phyloP scores from a whole-genome alignment of 169 alveolate species.

The Cryptosporidium parvum region DNA sequence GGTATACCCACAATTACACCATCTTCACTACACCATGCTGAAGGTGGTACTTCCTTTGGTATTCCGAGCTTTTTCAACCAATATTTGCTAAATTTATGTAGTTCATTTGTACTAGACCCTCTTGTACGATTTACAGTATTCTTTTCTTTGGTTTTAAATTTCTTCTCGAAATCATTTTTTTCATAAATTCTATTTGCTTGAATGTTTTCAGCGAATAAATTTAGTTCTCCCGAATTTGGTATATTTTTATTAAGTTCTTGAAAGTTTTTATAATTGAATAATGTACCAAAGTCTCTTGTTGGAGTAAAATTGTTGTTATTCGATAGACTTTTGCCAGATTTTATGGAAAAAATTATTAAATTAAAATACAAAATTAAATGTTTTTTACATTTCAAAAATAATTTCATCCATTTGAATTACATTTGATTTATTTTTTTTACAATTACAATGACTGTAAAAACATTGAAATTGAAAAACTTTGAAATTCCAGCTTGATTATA shows the following conservation, averaged over 20 bases:
- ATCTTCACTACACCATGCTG: slow-evolving; percentile 67
- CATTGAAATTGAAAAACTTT: not conserved
- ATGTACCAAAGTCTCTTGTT: not conserved
- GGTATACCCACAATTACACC: slow-evolving; percentile 63
- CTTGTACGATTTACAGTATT: not conserved
- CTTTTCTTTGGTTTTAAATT: slow-evolving; percentile 6
- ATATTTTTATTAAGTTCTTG: slow-evolving; percentile 7
- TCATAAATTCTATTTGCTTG: slow-evolving; percentile 3
- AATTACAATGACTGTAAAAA: not conserved
- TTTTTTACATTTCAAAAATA: not conserved
- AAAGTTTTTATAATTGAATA: not conserved
- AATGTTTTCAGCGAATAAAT: not conserved
- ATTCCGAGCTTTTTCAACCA: slow-evolving; percentile 54
- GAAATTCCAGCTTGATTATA: not conserved
- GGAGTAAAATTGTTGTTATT: not conserved
- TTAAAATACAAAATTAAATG: slow-evolving; percentile 1
- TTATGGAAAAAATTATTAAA: not conserved
- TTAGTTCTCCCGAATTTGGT: slow-evolving; percentile 16
- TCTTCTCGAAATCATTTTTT: not conserved
- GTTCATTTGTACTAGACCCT: slow-evolving; percentile 13
- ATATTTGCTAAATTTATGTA: slow-evolving; percentile 52
- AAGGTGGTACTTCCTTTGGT: slow-evolving; percentile 74
- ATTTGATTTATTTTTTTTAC: not conserved
- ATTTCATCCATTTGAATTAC: slow-evolving; percentile 13
- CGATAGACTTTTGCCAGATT: not conserved